Evolutionary conservation across 164 flowering plant genomes (phyloP).

Genomic region (Amborella trichopoda): DNA sequence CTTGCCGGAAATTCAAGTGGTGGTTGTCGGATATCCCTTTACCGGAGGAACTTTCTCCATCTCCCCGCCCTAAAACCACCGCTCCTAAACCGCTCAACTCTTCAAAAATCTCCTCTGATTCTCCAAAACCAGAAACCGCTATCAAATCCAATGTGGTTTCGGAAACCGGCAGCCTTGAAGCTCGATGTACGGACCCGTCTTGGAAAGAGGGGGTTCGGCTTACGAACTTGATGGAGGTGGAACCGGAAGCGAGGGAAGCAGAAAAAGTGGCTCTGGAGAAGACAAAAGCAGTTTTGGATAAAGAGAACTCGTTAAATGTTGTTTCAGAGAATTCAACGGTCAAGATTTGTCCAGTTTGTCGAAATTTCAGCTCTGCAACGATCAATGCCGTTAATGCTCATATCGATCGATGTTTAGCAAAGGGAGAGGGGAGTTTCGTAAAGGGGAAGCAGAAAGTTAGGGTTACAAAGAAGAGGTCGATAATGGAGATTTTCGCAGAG

Average conservation of each 20-base stretch:
- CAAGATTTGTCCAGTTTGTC: slow-evolving; percentile 34
- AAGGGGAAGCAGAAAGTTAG: slow-evolving; percentile 13
- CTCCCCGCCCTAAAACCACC: too few species aligned
- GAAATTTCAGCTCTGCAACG: slow-evolving; percentile 19
- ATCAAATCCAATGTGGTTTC: too few species aligned
- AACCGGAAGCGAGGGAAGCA: background rate
- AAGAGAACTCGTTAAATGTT: slow-evolving; percentile 1
- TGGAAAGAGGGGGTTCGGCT: slow-evolving; percentile 27
- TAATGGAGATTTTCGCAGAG: slow-evolving; percentile 47
- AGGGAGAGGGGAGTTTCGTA: slow-evolving; percentile 6
- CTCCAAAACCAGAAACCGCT: too few species aligned
- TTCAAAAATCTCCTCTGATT: too few species aligned
- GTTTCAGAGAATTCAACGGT: slow-evolving; percentile 5
- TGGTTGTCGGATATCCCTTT: too few species aligned
- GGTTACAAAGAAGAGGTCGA: slow-evolving; percentile 45
- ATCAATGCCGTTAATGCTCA: slow-evolving; percentile 30
- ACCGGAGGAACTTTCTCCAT: too few species aligned
- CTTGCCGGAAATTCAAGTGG: slow-evolving; percentile 34
- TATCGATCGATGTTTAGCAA: slow-evolving; percentile 21
- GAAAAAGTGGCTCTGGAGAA: background rate
- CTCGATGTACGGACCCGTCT: too few species aligned
- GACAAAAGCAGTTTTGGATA: slow-evolving; percentile 1
- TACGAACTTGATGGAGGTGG: slow-evolving; percentile 2
- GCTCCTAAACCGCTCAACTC: too few species aligned
- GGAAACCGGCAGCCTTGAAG: too few species aligned